Conservation (phyloP, 192 early-diverging fungal species). For the Diversispora epigaea region DNA sequence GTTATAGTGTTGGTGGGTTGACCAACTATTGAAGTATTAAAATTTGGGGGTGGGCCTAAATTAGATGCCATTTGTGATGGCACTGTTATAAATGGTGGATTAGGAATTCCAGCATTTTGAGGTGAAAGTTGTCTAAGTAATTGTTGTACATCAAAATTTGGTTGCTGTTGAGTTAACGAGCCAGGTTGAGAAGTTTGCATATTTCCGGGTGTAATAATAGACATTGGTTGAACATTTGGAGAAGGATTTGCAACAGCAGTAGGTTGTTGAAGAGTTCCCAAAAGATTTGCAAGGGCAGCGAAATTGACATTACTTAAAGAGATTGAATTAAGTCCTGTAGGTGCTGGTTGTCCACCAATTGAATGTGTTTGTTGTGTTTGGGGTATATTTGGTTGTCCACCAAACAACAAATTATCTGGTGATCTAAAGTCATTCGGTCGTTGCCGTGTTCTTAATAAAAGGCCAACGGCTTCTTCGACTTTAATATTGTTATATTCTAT, state of each 20-base stretch:
- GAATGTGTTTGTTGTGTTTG: constrained; percentile 9
- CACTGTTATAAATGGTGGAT: constrained; percentile 23
- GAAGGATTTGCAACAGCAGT: neutral
- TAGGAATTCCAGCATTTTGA: constrained; percentile 15
- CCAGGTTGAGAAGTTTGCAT: constrained; percentile 24
- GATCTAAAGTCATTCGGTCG: neutral
- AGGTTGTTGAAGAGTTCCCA: constrained; percentile 32
- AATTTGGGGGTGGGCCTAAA: constrained; percentile 16
- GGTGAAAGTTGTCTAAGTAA: constrained; percentile 33
- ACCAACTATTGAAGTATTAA: constrained; percentile 10
- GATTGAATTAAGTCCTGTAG: constrained; percentile 14
- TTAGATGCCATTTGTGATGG: constrained; percentile 16
- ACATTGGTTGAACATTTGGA: constrained; percentile 17
- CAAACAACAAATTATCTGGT: constrained; percentile 28
- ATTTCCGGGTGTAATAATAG: constrained; percentile 8
- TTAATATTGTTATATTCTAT: constrained; percentile 37
- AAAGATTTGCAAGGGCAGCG: constrained; percentile 32
- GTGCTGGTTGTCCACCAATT: constrained; percentile 1
- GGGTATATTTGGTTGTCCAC: constrained; percentile 10
- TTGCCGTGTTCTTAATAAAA: constrained; percentile 29
- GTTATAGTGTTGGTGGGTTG: constrained; percentile 15
- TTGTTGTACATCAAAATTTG: constrained; percentile 34
- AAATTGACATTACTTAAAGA: constrained; percentile 35
- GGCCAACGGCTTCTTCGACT: constrained; percentile 33
- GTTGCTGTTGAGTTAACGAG: constrained; percentile 31